A percentile compares a stretch with the other conserved stretches of the same genome.
Conservation (phyloP, 805 yeast species). For the Cyberlindnera veronae region DNA sequence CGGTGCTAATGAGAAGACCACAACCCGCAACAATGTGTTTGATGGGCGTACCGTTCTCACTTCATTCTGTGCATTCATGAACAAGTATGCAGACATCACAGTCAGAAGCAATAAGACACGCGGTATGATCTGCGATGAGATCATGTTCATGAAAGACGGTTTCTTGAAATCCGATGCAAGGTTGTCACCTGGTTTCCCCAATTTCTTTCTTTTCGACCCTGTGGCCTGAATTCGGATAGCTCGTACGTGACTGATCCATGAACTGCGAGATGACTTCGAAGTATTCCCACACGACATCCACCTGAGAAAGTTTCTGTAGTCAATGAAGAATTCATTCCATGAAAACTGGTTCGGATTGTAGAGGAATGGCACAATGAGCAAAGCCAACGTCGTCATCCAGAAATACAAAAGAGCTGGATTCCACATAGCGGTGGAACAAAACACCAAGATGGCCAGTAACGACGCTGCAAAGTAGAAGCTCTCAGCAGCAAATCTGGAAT, state of each 20-base stretch:
- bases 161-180: conserved; percentile 42
- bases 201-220: conserved; percentile 48
- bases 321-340: conserved; percentile 60
- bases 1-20: conserved; percentile 45
- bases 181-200: conserved; percentile 37
- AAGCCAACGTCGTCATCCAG: conserved; percentile 57
- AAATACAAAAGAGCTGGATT: conserved; percentile 51
- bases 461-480: conserved; percentile 62
- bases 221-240: conserved; percentile 50
- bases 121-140: conserved; percentile 40
- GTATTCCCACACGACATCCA: conserved; percentile 50
- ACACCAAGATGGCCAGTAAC: conserved; percentile 49
- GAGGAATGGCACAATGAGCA: conserved; percentile 55
- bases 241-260: conserved; percentile 50
- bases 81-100: conserved; percentile 45
- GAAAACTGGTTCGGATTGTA: conserved; percentile 67
- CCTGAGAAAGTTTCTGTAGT: conserved; percentile 45
- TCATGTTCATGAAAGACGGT: conserved; percentile 44
- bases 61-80: conserved; percentile 53
- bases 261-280: conserved; percentile 29
- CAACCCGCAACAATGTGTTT: conserved; percentile 41
- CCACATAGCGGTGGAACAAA: conserved; percentile 63
- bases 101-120: conserved; percentile 33
- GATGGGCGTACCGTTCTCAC: conserved; percentile 32
- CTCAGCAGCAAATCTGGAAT: conserved; percentile 65